Evolutionary conservation across 768 basidiomycete genomes (phyloP), one percentile per base, ranked within the genome.

Genomic region (Russula dissimulans): DNA sequence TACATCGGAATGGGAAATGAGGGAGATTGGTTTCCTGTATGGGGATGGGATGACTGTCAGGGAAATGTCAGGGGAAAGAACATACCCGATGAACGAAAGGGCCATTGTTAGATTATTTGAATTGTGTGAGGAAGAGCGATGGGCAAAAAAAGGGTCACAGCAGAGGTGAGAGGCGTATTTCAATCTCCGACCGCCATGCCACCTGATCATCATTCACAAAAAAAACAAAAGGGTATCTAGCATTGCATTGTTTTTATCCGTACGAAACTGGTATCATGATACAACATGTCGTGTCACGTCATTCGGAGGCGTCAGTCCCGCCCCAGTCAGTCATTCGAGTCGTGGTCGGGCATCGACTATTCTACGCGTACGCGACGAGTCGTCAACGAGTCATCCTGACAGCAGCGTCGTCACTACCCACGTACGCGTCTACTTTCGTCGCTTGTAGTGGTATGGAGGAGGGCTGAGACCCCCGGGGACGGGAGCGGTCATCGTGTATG

Each of bases 1-100:
- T 62, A 93, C 88, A 81, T 91, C 91, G 53, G 89, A 90, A 71
- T 91, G 88, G 59, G 91, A 92, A 71, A 91, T 87, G 69, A 94
- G 85, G 59, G 91, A 91, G 60, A 94, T 93, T 10, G 87, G 82
- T 79, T 91, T 91, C 71, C 89, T 90, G 72, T 12, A 22, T 34
- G 14, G n/a, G 48, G 32, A 44, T 51, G 54, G 34, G 12, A n/a
- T 8, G 12, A 6, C n/a, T 18, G 31, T 55, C 10, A 61, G 7
- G 10, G 9, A 15, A 31, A 39, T 7, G 12, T 43, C 22, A 18
- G 17, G 26, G 44, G 6, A 17, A 22, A 8, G 14, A 17, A 54
- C 63, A 36, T 1, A 66, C 65, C 65, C 65, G 39, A 66, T 66
- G 54, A 66, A 66, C 26, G 65, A 65, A 34, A 64, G 63, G 26